Percentiles rank a stretch among this genome's conserved stretches.
phyloP scores from a whole-genome alignment of 2,329 filamentous ascomycete genomes.

The Aspergillus sclerotialis region DNA sequence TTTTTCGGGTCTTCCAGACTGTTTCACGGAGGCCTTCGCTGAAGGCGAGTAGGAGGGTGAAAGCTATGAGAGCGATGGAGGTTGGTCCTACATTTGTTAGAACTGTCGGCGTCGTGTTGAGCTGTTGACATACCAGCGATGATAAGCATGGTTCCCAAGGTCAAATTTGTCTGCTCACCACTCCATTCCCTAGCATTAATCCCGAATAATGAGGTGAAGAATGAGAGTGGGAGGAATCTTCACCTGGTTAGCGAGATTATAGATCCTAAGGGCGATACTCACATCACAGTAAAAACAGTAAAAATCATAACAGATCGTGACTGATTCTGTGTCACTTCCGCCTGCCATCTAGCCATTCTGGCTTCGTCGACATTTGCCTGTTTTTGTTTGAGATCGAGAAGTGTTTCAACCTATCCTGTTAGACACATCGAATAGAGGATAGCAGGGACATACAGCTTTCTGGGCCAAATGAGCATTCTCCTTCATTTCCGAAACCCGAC shows the following conservation, averaged over 20 bases:
- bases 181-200: slow-evolving; percentile 60
- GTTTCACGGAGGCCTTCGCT: not conserved
- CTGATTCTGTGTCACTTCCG: slow-evolving; percentile 56
- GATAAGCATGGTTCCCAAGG: slow-evolving; percentile 16
- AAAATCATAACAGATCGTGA: slow-evolving; percentile 54
- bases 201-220: slow-evolving; percentile 59
- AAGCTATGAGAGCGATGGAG: slow-evolving; percentile 27
- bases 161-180: slow-evolving; percentile 35
- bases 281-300: slow-evolving; percentile 58
- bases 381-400: slow-evolving; percentile 61
- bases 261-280: slow-evolving; percentile 6
- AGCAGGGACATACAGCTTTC: slow-evolving; percentile 41
- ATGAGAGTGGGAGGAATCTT: slow-evolving; percentile 54
- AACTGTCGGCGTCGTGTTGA: not conserved
- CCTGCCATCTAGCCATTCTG: slow-evolving; percentile 55
- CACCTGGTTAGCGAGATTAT: not conserved
- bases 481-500: slow-evolving; percentile 51
- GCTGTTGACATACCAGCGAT: slow-evolving; percentile 20
- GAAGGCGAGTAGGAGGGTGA: not conserved
- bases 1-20: not conserved
- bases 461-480: slow-evolving; percentile 51
- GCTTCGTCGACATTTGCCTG: slow-evolving; percentile 62
- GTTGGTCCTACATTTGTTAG: slow-evolving; percentile 25
- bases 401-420: slow-evolving; percentile 49
- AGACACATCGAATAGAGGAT: not conserved